Conservation (phyloP, 768 basidiomycete species). For the Leccinum boreale region DNA sequence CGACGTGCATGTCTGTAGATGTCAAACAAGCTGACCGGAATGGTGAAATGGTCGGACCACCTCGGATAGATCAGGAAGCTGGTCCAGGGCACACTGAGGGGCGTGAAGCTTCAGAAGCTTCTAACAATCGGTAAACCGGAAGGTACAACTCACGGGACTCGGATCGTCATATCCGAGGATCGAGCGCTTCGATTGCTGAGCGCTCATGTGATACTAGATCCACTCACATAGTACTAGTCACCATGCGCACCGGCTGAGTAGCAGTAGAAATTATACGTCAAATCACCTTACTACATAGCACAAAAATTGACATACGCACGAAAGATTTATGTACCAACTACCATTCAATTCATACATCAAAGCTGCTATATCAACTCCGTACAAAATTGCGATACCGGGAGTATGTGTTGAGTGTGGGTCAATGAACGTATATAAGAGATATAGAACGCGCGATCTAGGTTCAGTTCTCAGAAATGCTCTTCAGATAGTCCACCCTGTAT, state of each 20-base stretch:
- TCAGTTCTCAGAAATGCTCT: slow-evolving; percentile 40
- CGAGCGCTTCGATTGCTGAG: neutral
- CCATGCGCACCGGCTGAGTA: too few relatives aligned
- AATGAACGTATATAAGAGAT: neutral
- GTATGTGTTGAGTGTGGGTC: neutral
- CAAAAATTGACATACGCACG: too few relatives aligned
- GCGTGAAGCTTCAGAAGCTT: neutral
- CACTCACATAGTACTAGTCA: too few relatives aligned
- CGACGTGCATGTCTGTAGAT: neutral
- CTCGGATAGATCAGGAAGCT: too few relatives aligned
- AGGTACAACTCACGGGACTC: neutral
- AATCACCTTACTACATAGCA: too few relatives aligned
- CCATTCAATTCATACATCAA: neutral
- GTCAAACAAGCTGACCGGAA: too few relatives aligned
- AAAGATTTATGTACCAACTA: too few relatives aligned
- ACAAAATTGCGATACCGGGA: neutral
- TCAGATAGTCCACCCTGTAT: slow-evolving; percentile 59
- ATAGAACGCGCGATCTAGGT: neutral
- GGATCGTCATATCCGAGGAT: neutral
- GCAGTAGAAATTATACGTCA: too few relatives aligned
- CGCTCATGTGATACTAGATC: too few relatives aligned
- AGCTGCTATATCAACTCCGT: neutral
- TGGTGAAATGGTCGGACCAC: too few relatives aligned
- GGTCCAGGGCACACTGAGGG: too few relatives aligned
- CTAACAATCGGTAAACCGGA: neutral